Evolutionary conservation across 1,284 basidiomycete genomes (phyloP).

Genomic region (Cryptococcus maquisensis): DNA sequence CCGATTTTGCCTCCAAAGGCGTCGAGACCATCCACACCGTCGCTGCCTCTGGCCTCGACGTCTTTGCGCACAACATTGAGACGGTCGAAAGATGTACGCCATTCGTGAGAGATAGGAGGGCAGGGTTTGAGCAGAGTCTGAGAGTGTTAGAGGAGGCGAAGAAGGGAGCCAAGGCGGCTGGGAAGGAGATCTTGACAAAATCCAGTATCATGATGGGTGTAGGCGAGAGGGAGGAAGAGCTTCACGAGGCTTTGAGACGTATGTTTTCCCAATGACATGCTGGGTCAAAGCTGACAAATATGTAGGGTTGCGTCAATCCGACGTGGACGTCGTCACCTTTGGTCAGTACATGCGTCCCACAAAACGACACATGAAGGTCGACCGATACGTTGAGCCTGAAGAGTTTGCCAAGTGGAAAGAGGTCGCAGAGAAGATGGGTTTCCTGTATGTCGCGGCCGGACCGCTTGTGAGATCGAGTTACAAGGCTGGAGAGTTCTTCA

Average conservation of each 20-base stretch:
- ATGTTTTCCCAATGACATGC: conserved; percentile 22
- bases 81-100: conserved; percentile 91
- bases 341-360: conserved; percentile 99
- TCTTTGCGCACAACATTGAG: conserved; percentile 98
- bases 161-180: conserved; percentile 72
- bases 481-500: conserved; percentile 92
- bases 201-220: conserved; percentile 99
- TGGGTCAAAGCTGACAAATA: neutral
- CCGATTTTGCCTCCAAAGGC: conserved; percentile 82
- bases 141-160: conserved; percentile 80
- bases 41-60: conserved; percentile 88
- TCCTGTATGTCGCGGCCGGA: conserved; percentile 95
- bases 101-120: conserved; percentile 88
- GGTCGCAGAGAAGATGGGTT: conserved; percentile 87
- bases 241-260: conserved; percentile 81
- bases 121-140: conserved; percentile 86
- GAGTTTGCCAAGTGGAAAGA: conserved; percentile 92
- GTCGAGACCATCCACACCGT: conserved; percentile 69
- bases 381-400: conserved; percentile 86
- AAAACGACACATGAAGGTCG: conserved; percentile 98
- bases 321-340: conserved; percentile 98
- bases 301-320: conserved; percentile 74
- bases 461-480: conserved; percentile 95
- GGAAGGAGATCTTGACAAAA: conserved; percentile 82
- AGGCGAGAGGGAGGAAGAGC: conserved; percentile 81